Percentiles rank a stretch among this genome's conserved stretches.
These are phyloP conservation scores for Hippophae tibetana DNA, from an alignment of 306 rosid genomes.

Conservation along the genomic window DNA sequence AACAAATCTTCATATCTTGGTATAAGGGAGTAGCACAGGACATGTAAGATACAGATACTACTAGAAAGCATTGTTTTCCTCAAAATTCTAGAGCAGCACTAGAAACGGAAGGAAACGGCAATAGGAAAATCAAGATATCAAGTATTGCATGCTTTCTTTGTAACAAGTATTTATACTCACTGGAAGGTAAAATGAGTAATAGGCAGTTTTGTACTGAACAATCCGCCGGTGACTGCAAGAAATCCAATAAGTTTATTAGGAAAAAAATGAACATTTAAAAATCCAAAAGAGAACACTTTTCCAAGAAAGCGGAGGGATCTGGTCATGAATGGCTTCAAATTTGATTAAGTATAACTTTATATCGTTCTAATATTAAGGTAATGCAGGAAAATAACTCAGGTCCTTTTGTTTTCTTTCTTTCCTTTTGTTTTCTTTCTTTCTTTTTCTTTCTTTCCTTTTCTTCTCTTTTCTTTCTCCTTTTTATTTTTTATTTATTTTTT, in stretches of 20 bases:
- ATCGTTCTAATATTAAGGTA: too few species aligned
- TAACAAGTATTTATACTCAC: slow-evolving; percentile 32
- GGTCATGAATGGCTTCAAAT: too few species aligned
- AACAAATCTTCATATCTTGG: slow-evolving; percentile 2
- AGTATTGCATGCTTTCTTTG: slow-evolving; percentile 2
- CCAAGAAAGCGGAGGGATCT: too few species aligned
- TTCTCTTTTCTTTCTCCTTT: too few species aligned
- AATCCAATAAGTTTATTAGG: slow-evolving; percentile 8
- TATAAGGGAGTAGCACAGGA: not conserved
- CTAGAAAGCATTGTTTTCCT: not conserved
- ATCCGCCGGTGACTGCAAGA: slow-evolving; percentile 73
- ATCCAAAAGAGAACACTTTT: not conserved
- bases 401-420: too few species aligned
- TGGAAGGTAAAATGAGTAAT: slow-evolving; percentile 90
- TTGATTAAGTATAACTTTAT: too few species aligned
- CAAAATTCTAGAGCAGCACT: not conserved
- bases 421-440: too few species aligned
- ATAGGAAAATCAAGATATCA: not conserved
- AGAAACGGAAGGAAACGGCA: not conserved
- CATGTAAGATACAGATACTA: not conserved
- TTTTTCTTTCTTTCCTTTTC: too few species aligned
- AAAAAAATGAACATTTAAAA: not conserved
- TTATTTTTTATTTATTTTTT: too few species aligned
- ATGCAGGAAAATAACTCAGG: too few species aligned
- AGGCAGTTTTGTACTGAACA: slow-evolving; percentile 84